Conservation (phyloP, 75 land plant species). For the Cryptomeria japonica region DNA sequence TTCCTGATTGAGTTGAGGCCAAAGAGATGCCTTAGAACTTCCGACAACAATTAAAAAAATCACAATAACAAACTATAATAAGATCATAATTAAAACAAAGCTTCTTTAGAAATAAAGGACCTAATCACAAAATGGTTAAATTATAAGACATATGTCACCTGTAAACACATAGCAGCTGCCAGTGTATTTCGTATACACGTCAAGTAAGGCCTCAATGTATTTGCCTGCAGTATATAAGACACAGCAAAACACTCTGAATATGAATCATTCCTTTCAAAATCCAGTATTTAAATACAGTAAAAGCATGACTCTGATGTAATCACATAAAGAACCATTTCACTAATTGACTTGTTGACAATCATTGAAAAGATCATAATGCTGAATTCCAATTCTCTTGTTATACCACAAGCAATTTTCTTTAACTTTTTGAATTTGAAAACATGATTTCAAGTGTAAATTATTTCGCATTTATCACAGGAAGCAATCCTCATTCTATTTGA, state of each 20-base stretch:
- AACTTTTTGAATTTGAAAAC: not conserved
- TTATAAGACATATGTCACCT: constrained; percentile 37
- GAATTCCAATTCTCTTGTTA: not conserved
- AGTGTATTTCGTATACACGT: constrained; percentile 85
- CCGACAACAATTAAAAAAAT: not conserved
- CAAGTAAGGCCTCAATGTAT: constrained; percentile 65
- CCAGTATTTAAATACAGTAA: not conserved
- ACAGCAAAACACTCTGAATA: not conserved
- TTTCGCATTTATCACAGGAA: not conserved
- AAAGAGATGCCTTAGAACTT: not conserved
- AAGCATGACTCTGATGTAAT: not conserved
- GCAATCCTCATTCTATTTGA: not conserved
- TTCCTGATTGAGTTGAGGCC: not conserved
- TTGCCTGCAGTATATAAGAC: constrained; percentile 45
- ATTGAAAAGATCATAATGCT: not conserved
- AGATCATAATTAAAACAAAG: not conserved
- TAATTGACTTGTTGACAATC: not conserved
- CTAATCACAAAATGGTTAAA: not conserved
- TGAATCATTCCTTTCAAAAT: not conserved
- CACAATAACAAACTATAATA: not conserved
- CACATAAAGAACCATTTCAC: not conserved
- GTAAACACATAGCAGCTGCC: constrained; percentile 86
- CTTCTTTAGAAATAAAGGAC: not conserved
- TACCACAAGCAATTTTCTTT: not conserved
- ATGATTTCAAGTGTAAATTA: not conserved